Evolutionary conservation across 345 rosid genomes (phyloP), one percentile per base, ranked within the genome.

Genomic region (Cochlearia excelsa): DNA sequence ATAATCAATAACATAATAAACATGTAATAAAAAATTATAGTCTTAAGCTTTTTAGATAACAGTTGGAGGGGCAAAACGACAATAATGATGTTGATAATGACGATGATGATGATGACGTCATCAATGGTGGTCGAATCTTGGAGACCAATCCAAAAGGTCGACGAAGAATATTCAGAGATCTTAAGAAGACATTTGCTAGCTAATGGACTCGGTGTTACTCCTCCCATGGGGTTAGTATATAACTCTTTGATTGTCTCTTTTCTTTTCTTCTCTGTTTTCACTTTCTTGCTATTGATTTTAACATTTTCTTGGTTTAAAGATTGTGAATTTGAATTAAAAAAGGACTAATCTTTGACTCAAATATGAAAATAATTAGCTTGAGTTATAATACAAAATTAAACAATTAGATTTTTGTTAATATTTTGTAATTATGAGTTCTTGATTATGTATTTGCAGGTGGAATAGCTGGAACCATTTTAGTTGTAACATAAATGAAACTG

Each of bases 401-500:
- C 23, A 16, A 16, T 16, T 16, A 16, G 23, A 16, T 16, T 16
- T 16, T 16, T 16, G 23, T 16, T 16, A 16, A 16, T 16, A 16
- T 16, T 16, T 16, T 16, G 23, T 16, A 16, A 16, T 16, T 27
- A 46, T 48, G 39, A 55, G 53, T 63, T 33, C 23, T 49, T 61
- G 43, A 10, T 46, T 26, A 46, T 61, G 57, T 9, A 46, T 40
- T 68, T 78, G 77, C 60, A 93, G 97, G 64, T 93, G 97, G 99
- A 93, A 85, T 51, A 89, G 97, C 68, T 93, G 99, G 97, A 93
- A 93, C 54, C 97, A 93, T 75, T 89, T 87, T 53, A 8, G 43
- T 43, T 93, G 96, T 71, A 52, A 66, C 11, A 84, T 93, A 56
- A 66, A 78, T 31, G 99, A 87, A 66, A 78, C 46, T 7, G 70